Evolutionary conservation across 2,329 filamentous ascomycete genomes (phyloP), one percentile per base, ranked within the genome.

Genomic region (Botrytis galanthina): DNA sequence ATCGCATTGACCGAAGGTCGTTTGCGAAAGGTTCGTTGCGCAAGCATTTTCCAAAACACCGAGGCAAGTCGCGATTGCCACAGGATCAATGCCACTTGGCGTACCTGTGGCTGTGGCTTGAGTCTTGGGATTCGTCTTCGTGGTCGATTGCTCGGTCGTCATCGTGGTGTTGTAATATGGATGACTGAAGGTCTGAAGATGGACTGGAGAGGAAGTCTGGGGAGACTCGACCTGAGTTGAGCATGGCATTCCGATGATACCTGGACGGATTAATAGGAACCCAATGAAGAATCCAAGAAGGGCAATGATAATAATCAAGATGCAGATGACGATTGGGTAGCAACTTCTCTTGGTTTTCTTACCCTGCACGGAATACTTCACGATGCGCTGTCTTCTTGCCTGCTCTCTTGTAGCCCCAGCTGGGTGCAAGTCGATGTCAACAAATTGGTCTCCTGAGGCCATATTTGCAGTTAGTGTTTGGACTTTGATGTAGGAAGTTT

Each of bases 11-110:
- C 62, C 62, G 35, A 72, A 60, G 37, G 62, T 39, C 18, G 39
- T 72, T 6, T 29, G 39, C 20, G 62, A 14, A 29, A 20, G 9
- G 29, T 68, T 16, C 32, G 48, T 59, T 59, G 22, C 29, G 22
- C 62, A 72, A 10, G 51, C 70, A 37, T 60, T 57, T 29, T 59
- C 48, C 35, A 68, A n/a, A 20, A 72, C 70, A 42, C 64, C 35
- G 32, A 60, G 70, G 44, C 62, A 68, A 39, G 35, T 42, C 37
- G 48, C 62, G 22, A 72, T 37, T 12, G 22, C 42, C 10, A 66
- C 46, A 4, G 51, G 42, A 35, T 39, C 60, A 54, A 64, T 37
- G 18, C 12, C n/a, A 26, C 18, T 44, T 18, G 7, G 60, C 12
- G 44, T 44, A n/a, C 35, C 32, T 42, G 64, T 54, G 26, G 26